Evolutionary conservation across 371 early-diverging fungal genomes (phyloP), one percentile per base, ranked within the genome.

Genomic region (Thermomucor indicae-seudaticae): DNA sequence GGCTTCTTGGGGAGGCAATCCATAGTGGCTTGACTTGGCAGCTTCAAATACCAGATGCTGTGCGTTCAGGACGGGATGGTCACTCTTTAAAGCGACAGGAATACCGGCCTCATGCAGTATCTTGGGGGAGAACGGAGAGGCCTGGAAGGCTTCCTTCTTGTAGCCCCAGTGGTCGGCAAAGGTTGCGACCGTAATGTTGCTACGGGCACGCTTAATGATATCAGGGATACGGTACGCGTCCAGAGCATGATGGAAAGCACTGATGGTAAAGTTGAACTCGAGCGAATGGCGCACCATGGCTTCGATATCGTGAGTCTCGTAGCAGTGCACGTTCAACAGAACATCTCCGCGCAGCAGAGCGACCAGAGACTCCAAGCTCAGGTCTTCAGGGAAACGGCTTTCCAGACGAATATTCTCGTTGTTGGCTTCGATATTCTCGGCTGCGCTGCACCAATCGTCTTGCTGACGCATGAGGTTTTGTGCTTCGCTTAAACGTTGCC

Each of bases 201-300:
- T 72, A 20, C 65, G 73, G 17, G 77, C 79, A 12, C 82, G 78
- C 38, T 79, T 79, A 7, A 91, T 65, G 24, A 87, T 69, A 17
- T 69, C 78, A 2, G 88, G 84, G 20, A 89, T 71, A 34, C 80
- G 74, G 58, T 89, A 88, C 3, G 91, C 91, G 47, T 87, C 87
- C 22, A 88, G 60, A 17, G 86, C 92, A 60, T 92, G 92, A 55
- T 92, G 92, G 64, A 92, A 84, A 6, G 92, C 83, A 2, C 75
- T 46, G 41, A 92, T 86, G 20, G 75, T 80, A 61, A 91, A 86
- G 51, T 80, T 79, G 66, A 81, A 92, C 63, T 92, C 89, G 43
- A 80, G 63, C 14, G 86, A 79, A 49, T 81, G 78, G 20, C 90
- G 80, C 43, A 92, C 60, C 77, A 90, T 78, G 38, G 87, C 84